Evolutionary conservation across 768 basidiomycete species (phyloP), one percentile per base, ranked within the genome.

Genomic region (Phlebiopsis gigantea): DNA sequence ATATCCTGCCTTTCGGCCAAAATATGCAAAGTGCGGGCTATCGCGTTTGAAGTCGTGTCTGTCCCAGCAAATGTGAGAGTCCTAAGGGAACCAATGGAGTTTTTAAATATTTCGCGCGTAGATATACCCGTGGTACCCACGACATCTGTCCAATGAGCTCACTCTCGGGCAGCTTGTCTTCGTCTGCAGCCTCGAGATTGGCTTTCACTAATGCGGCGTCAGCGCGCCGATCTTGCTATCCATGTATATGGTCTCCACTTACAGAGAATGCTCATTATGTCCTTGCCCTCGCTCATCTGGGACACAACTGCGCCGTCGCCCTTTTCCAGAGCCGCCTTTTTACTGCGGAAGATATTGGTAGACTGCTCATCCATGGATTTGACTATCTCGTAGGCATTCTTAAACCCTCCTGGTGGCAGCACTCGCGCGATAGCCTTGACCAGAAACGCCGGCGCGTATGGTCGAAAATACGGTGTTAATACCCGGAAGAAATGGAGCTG

Each of bases 111-210:
- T n/a, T n/a, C n/a, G n/a, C n/a, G n/a, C n/a, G n/a, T n/a, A n/a
- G n/a, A n/a, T n/a, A n/a, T n/a, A n/a, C n/a, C 17, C 21, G 19
- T n/a, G 30, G 42, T 14, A 47, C 55, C 2, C 22, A 64, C 72
- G 66, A 63, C 61, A 71, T 69, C 30, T 79, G 77, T 0, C 65
- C 78, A 6, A 75, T 58, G 0, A 80, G 55, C 59, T 78, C 76
- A 24, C 70, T 66, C 17, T 68, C 68, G 1, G 62, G 48, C 1
- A 69, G 50, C 30, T 52, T 53, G 34, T 69, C 68, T 12, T 57
- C 60, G 8, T 61, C 63, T 6, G 54, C 46, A 3, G 66, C 65
- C 0, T 73, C 70, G 30, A 71, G 65, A 57, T 78, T 79, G 7
- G 71, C 75, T 57, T 69, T 65, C 34, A 39, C 34, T 39, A 39